These are phyloP conservation scores for Umbelopsis vinacea DNA, from an alignment of 192 early-diverging fungal species.

Conservation along the genomic window DNA sequence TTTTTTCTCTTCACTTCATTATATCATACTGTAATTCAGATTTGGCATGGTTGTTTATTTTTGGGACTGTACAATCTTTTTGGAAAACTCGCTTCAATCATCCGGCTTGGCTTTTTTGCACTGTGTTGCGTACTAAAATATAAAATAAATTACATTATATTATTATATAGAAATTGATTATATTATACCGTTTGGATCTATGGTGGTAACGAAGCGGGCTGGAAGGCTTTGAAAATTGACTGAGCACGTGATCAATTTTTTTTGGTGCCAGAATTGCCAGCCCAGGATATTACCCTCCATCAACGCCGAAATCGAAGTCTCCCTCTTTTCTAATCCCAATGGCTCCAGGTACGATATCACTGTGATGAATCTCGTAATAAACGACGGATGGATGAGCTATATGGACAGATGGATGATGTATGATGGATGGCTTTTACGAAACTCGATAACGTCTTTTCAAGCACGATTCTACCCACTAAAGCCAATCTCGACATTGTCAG, in stretches of 20 bases:
- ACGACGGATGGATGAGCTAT: background rate
- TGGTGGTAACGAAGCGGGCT: background rate
- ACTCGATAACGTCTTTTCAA: background rate
- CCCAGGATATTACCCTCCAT: background rate
- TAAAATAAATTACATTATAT: background rate
- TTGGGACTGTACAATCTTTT: background rate
- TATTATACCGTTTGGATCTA: background rate
- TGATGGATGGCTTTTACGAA: background rate
- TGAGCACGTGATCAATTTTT: background rate
- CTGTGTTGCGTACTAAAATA: too few relatives aligned
- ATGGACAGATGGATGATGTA: constrained; percentile 1
- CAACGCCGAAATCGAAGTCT: background rate
- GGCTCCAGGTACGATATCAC: constrained; percentile 4
- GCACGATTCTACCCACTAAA: background rate
- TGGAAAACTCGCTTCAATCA: background rate
- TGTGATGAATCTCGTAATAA: background rate
- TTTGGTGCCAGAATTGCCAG: background rate
- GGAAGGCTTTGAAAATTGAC: too few relatives aligned
- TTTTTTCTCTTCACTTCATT: background rate
- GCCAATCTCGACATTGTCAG: too few relatives aligned
- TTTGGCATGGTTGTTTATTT: background rate
- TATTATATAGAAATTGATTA: background rate
- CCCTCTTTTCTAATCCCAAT: constrained; percentile 11
- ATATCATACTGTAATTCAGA: background rate
- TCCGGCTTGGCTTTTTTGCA: background rate